Base-by-base conservation (phyloP, 2,329 filamentous ascomycete species). In the Amphichorda felina region DNA sequence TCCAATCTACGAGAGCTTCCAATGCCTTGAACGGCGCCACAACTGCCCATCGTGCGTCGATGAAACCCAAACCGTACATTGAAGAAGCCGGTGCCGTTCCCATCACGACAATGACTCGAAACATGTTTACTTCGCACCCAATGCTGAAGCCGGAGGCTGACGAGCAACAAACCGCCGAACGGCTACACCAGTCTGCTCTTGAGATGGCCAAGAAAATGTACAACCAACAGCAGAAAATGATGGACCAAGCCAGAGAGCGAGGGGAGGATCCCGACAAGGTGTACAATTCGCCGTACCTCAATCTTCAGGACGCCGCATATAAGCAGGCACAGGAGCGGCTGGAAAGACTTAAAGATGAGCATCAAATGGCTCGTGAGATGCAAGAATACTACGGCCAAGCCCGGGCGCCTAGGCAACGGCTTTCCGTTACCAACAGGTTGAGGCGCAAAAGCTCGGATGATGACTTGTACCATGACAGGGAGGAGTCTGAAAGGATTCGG, bases 151-250 rank as follows among this genome's bases (percentile, higher is more conserved):
- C 72, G 2, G 84, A 93, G 49, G 60, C 76, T 0, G 79, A 91
- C 28, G 86, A 94, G 48, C 72, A 78, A 53, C 77, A 72, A 41
- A 75, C 72, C 39, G 72, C 79, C 30, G 81, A 86, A 44, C 75
- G 78, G 4, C 63, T 94, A 3, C 81, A 80, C 43, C 84, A 86
- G 21, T 89, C 86, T 15, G 86, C 88, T 3, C 65, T 94, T 3
- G 84, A 82, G 9, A 94, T 95, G 86, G 87, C 88, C 6, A 82
- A 80, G 56, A 75, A 81, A 45, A 89, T 94, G 77, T 94, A 87
- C 51, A 72, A 66, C 9, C 64, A 74, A 24, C 79, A 86, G 45
- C 75, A 84, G 41, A 72, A 70, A 41, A 69, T 68, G 40, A 63
- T 71, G 2, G 70, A 76, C 6, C 62, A 67, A 41, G 57, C 63